Conservation (phyloP, 2,329 filamentous ascomycete species). For the Alternaria novae-zelandiae region DNA sequence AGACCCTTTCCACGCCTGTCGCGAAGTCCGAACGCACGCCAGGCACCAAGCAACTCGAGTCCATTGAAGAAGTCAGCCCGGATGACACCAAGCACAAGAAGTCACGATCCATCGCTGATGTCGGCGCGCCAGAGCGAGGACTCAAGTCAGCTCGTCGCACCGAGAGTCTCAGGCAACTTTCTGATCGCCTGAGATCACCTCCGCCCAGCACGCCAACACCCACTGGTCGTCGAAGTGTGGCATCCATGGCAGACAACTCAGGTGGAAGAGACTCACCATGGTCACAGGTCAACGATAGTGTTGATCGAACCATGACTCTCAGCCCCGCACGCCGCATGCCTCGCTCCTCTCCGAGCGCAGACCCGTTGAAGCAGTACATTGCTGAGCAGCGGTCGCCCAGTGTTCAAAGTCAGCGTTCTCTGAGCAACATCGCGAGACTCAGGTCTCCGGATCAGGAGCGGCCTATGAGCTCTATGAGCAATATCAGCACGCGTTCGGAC, state of each 20-base stretch:
- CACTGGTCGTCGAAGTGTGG: conserved; percentile 28
- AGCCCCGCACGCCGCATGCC: conserved; percentile 44
- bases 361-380: conserved; percentile 45
- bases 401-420: conserved; percentile 54
- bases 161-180: conserved; percentile 40
- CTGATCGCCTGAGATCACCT: conserved; percentile 43
- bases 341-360: conserved; percentile 43
- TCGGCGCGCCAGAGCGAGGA: conserved; percentile 51
- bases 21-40: conserved; percentile 36
- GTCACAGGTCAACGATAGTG: conserved; percentile 56
- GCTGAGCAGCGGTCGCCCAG: conserved; percentile 48
- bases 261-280: conserved; percentile 35
- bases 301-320: conserved; percentile 50
- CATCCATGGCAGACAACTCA: conserved; percentile 36
- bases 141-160: conserved; percentile 50
- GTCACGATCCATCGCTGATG: conserved; percentile 51
- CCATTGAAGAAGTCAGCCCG: conserved; percentile 60
- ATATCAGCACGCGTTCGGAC: conserved; percentile 64
- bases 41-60: conserved; percentile 51
- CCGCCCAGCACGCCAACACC: conserved; percentile 41
- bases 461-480: conserved; percentile 67
- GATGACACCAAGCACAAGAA: conserved; percentile 52
- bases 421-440: conserved; percentile 48
- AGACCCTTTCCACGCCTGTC: conserved; percentile 29
- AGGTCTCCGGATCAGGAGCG: conserved; percentile 57